These are phyloP conservation scores for Globisporangium megalacanthum DNA, from an alignment of 352 stramenopile genomes.

Conservation along the genomic window DNA sequence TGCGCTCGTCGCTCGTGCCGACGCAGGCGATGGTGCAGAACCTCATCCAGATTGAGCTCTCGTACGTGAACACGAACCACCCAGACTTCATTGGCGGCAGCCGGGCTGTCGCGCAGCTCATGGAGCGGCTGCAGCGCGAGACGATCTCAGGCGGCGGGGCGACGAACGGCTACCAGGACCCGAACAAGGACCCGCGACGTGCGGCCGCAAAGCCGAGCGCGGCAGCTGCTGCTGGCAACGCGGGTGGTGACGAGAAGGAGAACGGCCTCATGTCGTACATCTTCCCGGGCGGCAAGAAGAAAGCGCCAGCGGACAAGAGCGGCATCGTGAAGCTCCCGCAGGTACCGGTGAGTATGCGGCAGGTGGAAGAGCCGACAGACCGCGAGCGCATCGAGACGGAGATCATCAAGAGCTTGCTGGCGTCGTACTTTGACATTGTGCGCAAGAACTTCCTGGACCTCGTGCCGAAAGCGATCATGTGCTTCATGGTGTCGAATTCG, in stretches of 20 bases:
- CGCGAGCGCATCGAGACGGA: constrained; percentile 96
- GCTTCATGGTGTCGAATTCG: constrained; percentile 93
- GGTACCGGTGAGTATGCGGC: constrained; percentile 94
- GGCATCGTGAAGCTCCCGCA: constrained; percentile 93
- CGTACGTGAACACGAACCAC: constrained; percentile 99
- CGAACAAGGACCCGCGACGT: constrained; percentile 48
- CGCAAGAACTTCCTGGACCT: constrained; percentile 99
- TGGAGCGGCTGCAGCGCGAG: constrained; percentile 93
- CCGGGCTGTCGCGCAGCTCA: constrained; percentile 91
- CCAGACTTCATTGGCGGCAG: constrained; percentile 98
- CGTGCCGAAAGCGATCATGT: constrained; percentile 99
- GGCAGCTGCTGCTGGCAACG: constrained; percentile 31
- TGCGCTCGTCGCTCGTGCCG: constrained; percentile 69
- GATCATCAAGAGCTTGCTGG: constrained; percentile 97
- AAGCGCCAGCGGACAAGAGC: constrained; percentile 25
- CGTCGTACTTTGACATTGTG: constrained; percentile 99
- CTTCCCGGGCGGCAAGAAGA: constrained; percentile 62
- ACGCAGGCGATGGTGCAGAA: constrained; percentile 96
- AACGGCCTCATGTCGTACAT: constrained; percentile 70
- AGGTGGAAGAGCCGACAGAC: constrained; percentile 94
- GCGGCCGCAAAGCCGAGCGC: constrained; percentile 6
- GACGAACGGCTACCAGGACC: constrained; percentile 33
- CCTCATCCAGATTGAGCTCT: constrained; percentile 98
- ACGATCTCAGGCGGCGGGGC: constrained; percentile 35
- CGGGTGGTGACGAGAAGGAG: constrained; percentile 65